Percentiles rank a stretch among this genome's conserved stretches.
These are phyloP conservation scores for Lachnellula cervina DNA, from an alignment of 2,329 filamentous ascomycete species.

Conservation along the genomic window DNA sequence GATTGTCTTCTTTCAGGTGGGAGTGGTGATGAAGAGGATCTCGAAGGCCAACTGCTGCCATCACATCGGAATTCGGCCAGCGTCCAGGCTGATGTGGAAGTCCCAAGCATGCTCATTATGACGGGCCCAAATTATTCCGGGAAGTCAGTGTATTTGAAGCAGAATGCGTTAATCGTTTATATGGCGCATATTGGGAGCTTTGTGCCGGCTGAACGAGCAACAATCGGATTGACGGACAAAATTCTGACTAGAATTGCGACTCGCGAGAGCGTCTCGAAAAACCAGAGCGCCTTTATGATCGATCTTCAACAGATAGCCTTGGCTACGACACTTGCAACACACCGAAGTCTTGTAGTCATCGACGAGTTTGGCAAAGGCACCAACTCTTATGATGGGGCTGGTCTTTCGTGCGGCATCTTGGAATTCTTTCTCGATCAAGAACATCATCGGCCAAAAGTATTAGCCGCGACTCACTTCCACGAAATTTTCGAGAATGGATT, in stretches of 20 bases:
- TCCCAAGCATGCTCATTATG: constrained; percentile 68
- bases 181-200: constrained; percentile 91
- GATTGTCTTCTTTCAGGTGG: constrained; percentile 67
- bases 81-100: constrained; percentile 21
- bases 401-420: constrained; percentile 53
- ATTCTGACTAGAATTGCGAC: constrained; percentile 84
- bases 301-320: constrained; percentile 85
- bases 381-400: constrained; percentile 52
- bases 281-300: constrained; percentile 63
- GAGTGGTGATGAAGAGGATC: constrained; percentile 27
- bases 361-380: constrained; percentile 82
- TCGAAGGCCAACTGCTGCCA: constrained; percentile 1
- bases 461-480: constrained; percentile 60
- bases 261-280: constrained; percentile 54
- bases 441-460: constrained; percentile 47
- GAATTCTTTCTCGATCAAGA: constrained; percentile 49
- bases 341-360: constrained; percentile 75
- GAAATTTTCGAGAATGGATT: constrained; percentile 67
- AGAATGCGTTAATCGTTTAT: constrained; percentile 85
- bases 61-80: not conserved
- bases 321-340: constrained; percentile 68
- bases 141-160: constrained; percentile 93
- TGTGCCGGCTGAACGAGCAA: constrained; percentile 73
- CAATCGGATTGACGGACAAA: constrained; percentile 84
- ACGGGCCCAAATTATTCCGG: constrained; percentile 96